Evolutionary conservation across 257 asterid species (phyloP), one percentile per base, ranked within the genome.

Genomic region (Misopates orontium): DNA sequence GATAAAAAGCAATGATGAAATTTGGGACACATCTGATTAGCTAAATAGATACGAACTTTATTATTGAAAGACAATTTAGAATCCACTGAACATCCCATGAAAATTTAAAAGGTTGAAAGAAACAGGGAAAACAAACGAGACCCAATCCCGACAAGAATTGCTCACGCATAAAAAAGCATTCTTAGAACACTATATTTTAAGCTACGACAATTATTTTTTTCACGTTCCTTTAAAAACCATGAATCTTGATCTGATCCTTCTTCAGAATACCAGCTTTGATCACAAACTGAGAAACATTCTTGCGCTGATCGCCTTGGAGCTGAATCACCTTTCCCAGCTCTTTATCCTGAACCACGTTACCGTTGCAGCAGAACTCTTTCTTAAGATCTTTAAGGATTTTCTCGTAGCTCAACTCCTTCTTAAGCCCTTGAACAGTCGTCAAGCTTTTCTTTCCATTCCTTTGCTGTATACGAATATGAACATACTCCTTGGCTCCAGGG

Each of bases 331-430:
- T 83, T 31, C 87, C 89, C 41, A 78, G 74, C 48, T 80, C 81
- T 28, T 79, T 83, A 76, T 80, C 89, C 44, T 73, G 83, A 5
- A 83, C 89, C 17, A 83, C 89, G 62, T 71, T 78, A 23, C 86
- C 89, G 72, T 83, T 80, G 81, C 89, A 83, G 40, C 86, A 78
- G 77, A 83, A 83, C 21, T 83, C 89, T 49, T 83, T 83, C 50
- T 82, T 82, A 31, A 84, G 65, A 60, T 75, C 80, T 50, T 75
- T 84, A 8, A 84, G 85, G 62, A 84, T 84, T 48, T 75, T 82
- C 20, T 77, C 83, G 80, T 82, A 82, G 75, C 82, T 84, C 68
- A 64, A 74, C 13, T 82, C 82, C 66, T 77, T 79, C 56, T 71
- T 79, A 77, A 81, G 70, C 4, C 87, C 87, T 22, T 82, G 83